Conservation (phyloP, 2,329 filamentous ascomycete species). For the Chrysoporthe puriensis region DNA sequence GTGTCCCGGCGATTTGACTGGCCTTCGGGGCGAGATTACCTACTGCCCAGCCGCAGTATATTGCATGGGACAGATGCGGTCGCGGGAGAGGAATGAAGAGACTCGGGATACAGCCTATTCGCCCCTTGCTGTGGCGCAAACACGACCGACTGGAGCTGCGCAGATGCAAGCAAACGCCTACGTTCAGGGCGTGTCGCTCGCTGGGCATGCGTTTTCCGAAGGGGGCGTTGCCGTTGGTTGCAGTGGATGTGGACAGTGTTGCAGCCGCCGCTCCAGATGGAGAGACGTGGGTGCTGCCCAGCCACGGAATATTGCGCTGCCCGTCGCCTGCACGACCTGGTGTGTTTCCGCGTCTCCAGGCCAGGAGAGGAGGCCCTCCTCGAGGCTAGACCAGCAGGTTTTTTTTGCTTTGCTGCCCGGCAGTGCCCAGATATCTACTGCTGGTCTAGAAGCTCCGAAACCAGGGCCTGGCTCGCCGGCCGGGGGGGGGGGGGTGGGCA, state of each 20-base stretch:
- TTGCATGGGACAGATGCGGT: conserved; percentile 14
- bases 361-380: background rate
- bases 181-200: conserved; percentile 18
- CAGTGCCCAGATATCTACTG: conserved; percentile 3
- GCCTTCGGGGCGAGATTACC: conserved; percentile 18
- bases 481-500: background rate
- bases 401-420: too few species aligned
- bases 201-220: conserved; percentile 12
- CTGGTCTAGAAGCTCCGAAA: conserved; percentile 12
- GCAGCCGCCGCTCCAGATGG: conserved; percentile 1
- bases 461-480: conserved; percentile 4
- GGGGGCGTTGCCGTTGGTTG: conserved; percentile 16
- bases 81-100: conserved; percentile 3
- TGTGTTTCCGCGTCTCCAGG: conserved; percentile 1
- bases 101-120: conserved; percentile 24
- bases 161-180: conserved; percentile 10
- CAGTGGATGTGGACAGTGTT: conserved; percentile 22
- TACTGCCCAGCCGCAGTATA: conserved; percentile 22
- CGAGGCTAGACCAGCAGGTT: conserved; percentile 1
- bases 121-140: conserved; percentile 11
- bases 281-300: conserved; percentile 1
- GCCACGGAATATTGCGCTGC: conserved; percentile 17
- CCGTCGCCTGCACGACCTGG: conserved; percentile 1
- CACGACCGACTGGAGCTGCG: conserved; percentile 8
- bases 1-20: conserved; percentile 24